Evolutionary conservation across 352 stramenopile genomes (phyloP).

Genomic region (Pythium guiyangense): DNA sequence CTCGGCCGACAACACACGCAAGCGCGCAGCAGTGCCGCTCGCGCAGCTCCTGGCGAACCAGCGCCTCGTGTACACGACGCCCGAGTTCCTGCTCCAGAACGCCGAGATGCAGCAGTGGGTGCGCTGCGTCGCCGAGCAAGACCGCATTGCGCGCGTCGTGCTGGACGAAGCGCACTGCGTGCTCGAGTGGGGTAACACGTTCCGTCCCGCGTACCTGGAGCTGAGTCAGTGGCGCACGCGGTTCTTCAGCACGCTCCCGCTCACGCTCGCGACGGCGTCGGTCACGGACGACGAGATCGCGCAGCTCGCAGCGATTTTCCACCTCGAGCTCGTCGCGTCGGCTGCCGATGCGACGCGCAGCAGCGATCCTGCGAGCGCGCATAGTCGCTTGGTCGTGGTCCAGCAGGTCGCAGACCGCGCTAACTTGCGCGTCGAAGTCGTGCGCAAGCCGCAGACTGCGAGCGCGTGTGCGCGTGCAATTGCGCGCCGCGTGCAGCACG

Average conservation of each 20-base stretch:
- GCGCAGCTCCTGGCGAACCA: slow-evolving; percentile 33
- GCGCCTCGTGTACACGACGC: slow-evolving; percentile 74
- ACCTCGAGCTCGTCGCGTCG: slow-evolving; percentile 13
- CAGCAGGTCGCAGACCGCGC: slow-evolving; percentile 60
- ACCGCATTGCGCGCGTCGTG: slow-evolving; percentile 47
- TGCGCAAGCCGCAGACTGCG: slow-evolving; percentile 29
- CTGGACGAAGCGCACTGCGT: slow-evolving; percentile 80
- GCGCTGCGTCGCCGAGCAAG: slow-evolving; percentile 12
- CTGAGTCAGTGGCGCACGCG: slow-evolving; percentile 50
- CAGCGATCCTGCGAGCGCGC: neutral
- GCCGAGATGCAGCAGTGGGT: slow-evolving; percentile 48
- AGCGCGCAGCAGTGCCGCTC: slow-evolving; percentile 15
- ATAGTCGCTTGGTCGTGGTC: slow-evolving; percentile 43
- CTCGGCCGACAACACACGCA: slow-evolving; percentile 23
- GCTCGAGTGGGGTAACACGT: slow-evolving; percentile 75
- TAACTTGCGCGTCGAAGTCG: slow-evolving; percentile 59
- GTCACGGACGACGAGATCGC: slow-evolving; percentile 60
- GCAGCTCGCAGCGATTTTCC: slow-evolving; percentile 46
- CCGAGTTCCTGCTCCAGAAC: slow-evolving; percentile 75
- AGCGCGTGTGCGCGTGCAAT: slow-evolving; percentile 35
- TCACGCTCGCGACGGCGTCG: slow-evolving; percentile 74
- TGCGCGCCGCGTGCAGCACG: slow-evolving; percentile 19
- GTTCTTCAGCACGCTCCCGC: slow-evolving; percentile 38
- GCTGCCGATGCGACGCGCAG: neutral
- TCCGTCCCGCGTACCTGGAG: slow-evolving; percentile 67